Conservation (phyloP, 1,284 basidiomycete genomes). For the Veloboletus limbatus region DNA sequence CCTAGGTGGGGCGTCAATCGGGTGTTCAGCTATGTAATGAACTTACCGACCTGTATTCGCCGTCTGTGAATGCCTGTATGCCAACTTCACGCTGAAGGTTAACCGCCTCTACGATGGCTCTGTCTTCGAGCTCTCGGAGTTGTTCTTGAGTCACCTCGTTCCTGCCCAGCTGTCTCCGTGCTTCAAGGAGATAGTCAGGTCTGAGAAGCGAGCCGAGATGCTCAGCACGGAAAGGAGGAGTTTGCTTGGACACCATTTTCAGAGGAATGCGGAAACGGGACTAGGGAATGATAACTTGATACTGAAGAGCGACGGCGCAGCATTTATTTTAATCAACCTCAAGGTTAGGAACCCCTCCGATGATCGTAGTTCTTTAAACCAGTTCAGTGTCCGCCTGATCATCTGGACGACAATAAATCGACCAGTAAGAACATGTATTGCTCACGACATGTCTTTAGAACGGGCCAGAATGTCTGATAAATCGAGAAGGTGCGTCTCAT, state of each 20-base stretch:
- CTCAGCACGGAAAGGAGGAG: conserved; percentile 51
- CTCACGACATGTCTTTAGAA: no score
- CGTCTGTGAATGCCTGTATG: conserved; percentile 58
- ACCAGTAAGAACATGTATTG: no score
- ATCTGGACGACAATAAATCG: no score
- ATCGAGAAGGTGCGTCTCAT: no score
- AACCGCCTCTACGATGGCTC: conserved; percentile 51
- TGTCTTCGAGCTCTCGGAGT: conserved; percentile 55
- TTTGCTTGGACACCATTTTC: conserved; percentile 18
- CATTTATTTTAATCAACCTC: no score
- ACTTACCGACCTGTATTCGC: conserved; percentile 47
- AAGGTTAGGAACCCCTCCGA: no score
- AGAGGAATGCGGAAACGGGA: background rate
- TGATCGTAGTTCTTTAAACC: no score
- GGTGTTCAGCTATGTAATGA: conserved; percentile 52
- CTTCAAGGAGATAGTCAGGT: conserved; percentile 47
- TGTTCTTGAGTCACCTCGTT: conserved; percentile 41
- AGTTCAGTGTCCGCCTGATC: no score
- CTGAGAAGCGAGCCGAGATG: conserved; percentile 62
- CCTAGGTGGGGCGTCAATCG: conserved; percentile 14
- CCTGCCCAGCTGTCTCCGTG: conserved; percentile 42
- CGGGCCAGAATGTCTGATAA: no score
- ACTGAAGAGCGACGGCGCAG: no score
- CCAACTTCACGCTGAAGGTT: conserved; percentile 50
- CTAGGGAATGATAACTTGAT: no score